A percentile compares a stretch with the other conserved stretches of the same genome.
Evolutionary conservation across 768 basidiomycete genomes (phyloP).

Genomic region (Lactifluus pinguis): DNA sequence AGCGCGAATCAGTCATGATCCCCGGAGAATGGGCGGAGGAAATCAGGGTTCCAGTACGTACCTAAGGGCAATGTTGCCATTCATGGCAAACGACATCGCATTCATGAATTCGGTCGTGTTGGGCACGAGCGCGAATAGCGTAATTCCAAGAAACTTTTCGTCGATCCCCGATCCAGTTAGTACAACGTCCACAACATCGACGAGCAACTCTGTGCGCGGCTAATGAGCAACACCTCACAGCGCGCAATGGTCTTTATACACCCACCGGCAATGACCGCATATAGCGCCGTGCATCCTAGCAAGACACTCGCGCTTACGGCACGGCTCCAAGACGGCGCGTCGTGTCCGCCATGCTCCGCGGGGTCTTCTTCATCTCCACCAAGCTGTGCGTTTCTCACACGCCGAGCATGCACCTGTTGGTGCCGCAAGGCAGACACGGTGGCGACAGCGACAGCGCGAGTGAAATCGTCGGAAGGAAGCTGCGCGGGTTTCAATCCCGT

Average conservation of each 20-base stretch:
- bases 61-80: slow-evolving; percentile 96
- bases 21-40: background rate
- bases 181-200: slow-evolving; percentile 93
- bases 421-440: slow-evolving; percentile 87
- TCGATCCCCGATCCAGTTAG: slow-evolving; percentile 86
- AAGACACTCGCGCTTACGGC: slow-evolving; percentile 83
- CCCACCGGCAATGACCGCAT: slow-evolving; percentile 92
- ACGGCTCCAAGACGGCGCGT: slow-evolving; percentile 94
- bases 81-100: slow-evolving; percentile 93
- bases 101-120: slow-evolving; percentile 99
- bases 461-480: slow-evolving; percentile 81
- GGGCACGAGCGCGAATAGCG: slow-evolving; percentile 92
- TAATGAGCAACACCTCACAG: background rate
- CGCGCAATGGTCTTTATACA: slow-evolving; percentile 6
- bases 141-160: slow-evolving; percentile 96
- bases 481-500: slow-evolving; percentile 38
- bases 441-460: slow-evolving; percentile 86
- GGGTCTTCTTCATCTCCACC: slow-evolving; percentile 35
- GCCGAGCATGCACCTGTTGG: slow-evolving; percentile 50
- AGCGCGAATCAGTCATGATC: background rate
- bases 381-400: slow-evolving; percentile 34
- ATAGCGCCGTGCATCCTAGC: slow-evolving; percentile 81
- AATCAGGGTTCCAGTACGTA: slow-evolving; percentile 27
- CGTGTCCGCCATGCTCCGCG: slow-evolving; percentile 73
- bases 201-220: slow-evolving; percentile 62